Evolutionary conservation across 345 rosid species (phyloP).

Genomic region (Schrenkiella parvula): DNA sequence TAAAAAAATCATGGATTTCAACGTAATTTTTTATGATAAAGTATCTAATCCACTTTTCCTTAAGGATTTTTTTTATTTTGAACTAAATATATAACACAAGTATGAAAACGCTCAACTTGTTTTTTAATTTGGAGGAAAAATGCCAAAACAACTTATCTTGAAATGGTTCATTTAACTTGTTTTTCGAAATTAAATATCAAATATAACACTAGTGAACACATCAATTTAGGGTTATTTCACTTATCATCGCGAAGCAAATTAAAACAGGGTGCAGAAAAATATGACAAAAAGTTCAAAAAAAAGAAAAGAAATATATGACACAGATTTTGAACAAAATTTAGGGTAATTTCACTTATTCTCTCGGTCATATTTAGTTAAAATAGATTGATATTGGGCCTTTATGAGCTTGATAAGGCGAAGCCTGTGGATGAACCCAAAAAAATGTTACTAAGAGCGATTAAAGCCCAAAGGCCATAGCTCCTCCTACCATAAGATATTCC

Average conservation of each 20-base stretch:
- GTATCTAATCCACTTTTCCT: not conserved
- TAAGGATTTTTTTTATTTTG: too few species aligned
- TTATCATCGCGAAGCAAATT: too few species aligned
- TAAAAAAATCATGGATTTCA: too few species aligned
- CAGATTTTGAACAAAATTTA: too few species aligned
- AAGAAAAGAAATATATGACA: too few species aligned
- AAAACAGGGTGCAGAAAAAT: not conserved
- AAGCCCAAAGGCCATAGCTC: not conserved
- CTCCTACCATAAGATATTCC: not conserved
- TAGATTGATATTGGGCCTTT: not conserved
- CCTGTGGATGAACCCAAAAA: not conserved
- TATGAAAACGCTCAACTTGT: not conserved
- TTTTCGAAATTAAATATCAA: too few species aligned
- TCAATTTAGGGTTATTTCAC: too few species aligned
- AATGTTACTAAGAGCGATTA: not conserved
- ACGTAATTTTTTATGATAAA: too few species aligned
- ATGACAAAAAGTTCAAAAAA: not conserved
- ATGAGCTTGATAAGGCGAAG: not conserved
- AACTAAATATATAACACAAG: not conserved
- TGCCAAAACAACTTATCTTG: too few species aligned
- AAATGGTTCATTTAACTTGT: too few species aligned
- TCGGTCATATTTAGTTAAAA: not conserved
- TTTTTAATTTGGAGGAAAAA: not conserved
- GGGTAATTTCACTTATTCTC: too few species aligned
- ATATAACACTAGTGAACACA: too few species aligned